Evolutionary conservation across 495 filamentous ascomycete species (phyloP).

Genomic region (Thermothielavioides terrestris): DNA sequence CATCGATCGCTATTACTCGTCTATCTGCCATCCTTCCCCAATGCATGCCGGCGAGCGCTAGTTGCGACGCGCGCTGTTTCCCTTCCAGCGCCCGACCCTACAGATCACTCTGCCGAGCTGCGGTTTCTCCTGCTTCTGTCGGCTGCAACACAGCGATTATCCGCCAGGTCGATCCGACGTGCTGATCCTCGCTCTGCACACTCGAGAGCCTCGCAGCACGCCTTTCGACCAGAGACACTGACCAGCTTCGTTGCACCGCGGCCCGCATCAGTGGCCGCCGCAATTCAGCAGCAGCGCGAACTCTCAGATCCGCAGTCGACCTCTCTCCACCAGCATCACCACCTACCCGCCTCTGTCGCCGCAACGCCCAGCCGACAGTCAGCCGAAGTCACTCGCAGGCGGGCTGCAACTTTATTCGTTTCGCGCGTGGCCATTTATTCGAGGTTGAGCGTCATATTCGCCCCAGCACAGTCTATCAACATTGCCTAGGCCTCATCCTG

Average conservation of each 20-base stretch:
- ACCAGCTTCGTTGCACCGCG: not conserved
- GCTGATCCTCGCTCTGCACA: not conserved
- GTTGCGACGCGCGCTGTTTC: conserved; percentile 17
- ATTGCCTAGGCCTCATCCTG: not conserved
- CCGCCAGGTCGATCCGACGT: not conserved
- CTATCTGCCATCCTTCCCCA: conserved; percentile 5
- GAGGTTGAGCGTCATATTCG: conserved; percentile 1
- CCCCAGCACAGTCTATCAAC: conserved; percentile 13
- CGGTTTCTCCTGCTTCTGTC: not conserved
- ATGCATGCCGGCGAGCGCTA: conserved; percentile 13
- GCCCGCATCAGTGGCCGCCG: not conserved
- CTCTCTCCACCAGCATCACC: not conserved
- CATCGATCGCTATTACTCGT: conserved; percentile 5
- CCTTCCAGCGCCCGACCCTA: too few relatives aligned
- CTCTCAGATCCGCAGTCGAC: not conserved
- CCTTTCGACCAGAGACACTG: not conserved
- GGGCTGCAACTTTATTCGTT: not conserved
- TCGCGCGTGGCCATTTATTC: not conserved
- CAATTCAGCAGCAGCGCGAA: not conserved
- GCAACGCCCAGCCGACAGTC: not conserved
- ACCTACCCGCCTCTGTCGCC: not conserved
- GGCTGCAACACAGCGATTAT: not conserved
- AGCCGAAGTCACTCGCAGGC: not conserved
- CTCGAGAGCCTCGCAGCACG: not conserved
- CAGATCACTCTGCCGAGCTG: not conserved